phyloP scores from a whole-genome alignment of 179 eudicot species.

The Vitellaria paradoxa region DNA sequence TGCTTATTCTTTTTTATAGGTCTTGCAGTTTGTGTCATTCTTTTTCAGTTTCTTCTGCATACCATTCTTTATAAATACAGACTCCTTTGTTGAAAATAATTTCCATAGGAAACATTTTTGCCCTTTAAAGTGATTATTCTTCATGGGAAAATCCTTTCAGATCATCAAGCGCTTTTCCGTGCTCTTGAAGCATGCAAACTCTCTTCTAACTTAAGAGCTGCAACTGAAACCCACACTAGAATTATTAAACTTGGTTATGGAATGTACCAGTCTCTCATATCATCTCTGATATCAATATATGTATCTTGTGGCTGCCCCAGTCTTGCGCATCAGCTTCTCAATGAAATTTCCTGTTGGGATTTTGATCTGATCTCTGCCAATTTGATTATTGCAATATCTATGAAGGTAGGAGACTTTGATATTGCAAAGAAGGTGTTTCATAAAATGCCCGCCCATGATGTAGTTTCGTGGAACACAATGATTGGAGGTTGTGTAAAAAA shows the following conservation, averaged over 20 bases:
- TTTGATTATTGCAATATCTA: constrained; percentile 46
- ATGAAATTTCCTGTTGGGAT: constrained; percentile 34
- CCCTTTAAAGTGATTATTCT: background rate
- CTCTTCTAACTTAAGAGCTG: constrained; percentile 29
- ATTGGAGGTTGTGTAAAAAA: constrained; percentile 67
- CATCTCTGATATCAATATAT: constrained; percentile 33
- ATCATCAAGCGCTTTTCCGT: constrained; percentile 27
- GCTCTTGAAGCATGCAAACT: constrained; percentile 45
- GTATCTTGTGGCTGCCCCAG: constrained; percentile 30
- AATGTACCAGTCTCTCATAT: constrained; percentile 33
- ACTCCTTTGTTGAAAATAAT: background rate
- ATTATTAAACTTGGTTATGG: constrained; percentile 60
- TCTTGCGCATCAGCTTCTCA: constrained; percentile 39
- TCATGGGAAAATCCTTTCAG: constrained; percentile 20
- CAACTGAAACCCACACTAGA: constrained; percentile 33
- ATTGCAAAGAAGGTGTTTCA: constrained; percentile 54
- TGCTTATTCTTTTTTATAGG: background rate
- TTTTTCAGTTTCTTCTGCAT: background rate
- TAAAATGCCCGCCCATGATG: constrained; percentile 50
- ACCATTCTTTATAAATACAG: background rate
- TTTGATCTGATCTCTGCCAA: constrained; percentile 46
- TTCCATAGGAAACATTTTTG: background rate
- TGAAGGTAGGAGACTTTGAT: constrained; percentile 51
- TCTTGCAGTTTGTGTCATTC: background rate
- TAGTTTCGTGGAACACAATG: constrained; percentile 76